Percentiles rank a stretch among this genome's conserved stretches.
Conservation (phyloP, 2,329 filamentous ascomycete species). For the Phialemonium atrogriseum region DNA sequence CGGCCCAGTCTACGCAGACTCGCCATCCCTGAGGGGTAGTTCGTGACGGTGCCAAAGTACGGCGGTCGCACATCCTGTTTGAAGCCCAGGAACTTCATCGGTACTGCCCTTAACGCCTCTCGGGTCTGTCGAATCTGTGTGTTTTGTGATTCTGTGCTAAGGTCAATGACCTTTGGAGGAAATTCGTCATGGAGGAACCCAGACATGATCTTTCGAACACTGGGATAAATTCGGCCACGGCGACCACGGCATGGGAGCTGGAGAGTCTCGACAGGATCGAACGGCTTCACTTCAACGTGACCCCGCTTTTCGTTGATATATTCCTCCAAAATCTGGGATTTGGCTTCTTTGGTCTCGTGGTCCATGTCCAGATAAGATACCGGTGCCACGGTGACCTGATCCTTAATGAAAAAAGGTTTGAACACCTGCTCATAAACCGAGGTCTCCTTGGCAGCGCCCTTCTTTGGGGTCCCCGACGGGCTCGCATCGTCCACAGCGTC, state of each 20-base stretch:
- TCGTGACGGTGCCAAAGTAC: slow-evolving; percentile 67
- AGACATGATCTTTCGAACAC: slow-evolving; percentile 55
- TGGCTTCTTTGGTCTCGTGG: slow-evolving; percentile 42
- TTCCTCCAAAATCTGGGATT: slow-evolving; percentile 43
- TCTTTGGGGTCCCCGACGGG: slow-evolving; percentile 17
- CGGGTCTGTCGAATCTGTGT: slow-evolving; percentile 27
- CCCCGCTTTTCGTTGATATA: slow-evolving; percentile 39
- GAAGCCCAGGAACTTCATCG: slow-evolving; percentile 56
- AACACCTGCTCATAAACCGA: slow-evolving; percentile 64
- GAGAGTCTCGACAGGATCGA: slow-evolving; percentile 38
- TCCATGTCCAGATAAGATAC: slow-evolving; percentile 53
- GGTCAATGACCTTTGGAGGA: slow-evolving; percentile 20
- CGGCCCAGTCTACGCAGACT: slow-evolving; percentile 44
- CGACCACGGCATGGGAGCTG: slow-evolving; percentile 28
- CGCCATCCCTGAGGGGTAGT: slow-evolving; percentile 38
- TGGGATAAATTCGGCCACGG: slow-evolving; percentile 39
- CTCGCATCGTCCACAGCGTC: slow-evolving; percentile 13
- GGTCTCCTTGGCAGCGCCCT: slow-evolving; percentile 13
- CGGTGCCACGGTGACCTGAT: slow-evolving; percentile 63
- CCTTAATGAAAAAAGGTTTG: slow-evolving; percentile 71
- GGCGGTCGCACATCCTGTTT: slow-evolving; percentile 58
- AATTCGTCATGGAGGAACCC: slow-evolving; percentile 34
- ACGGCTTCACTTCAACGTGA: slow-evolving; percentile 28
- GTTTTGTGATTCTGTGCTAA: slow-evolving; percentile 32
- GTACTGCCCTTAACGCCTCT: slow-evolving; percentile 40